Conservation (phyloP, 2,329 filamentous ascomycete genomes). For the Gnomoniopsis sp. region DNA sequence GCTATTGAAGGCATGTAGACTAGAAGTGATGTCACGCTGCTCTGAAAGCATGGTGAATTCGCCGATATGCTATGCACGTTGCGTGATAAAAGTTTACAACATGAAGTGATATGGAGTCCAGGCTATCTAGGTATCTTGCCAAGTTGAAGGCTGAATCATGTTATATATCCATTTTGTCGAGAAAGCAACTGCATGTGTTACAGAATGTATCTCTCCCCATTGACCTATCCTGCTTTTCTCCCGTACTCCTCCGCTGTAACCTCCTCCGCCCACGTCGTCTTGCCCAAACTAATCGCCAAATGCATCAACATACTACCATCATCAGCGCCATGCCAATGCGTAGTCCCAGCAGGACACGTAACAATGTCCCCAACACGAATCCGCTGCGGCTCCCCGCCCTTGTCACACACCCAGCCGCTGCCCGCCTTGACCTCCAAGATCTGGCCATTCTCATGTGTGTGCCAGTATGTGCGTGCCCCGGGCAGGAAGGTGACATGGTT, state of each 20-base stretch:
- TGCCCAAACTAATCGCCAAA: conserved; percentile 33
- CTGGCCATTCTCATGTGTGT: conserved; percentile 41
- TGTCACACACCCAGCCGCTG: conserved; percentile 39
- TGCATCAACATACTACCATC: conserved; percentile 37
- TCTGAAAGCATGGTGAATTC: too few relatives aligned
- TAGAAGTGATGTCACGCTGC: too few relatives aligned
- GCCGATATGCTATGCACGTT: too few relatives aligned
- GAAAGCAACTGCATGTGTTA: too few relatives aligned
- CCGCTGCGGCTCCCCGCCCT: conserved; percentile 31
- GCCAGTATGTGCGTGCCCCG: conserved; percentile 41
- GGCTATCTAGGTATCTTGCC: too few relatives aligned
- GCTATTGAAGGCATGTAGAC: too few relatives aligned
- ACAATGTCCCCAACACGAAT: conserved; percentile 38
- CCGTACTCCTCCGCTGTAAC: conserved; percentile 34
- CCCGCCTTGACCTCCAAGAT: conserved; percentile 37
- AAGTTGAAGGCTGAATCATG: too few relatives aligned
- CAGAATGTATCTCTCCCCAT: too few relatives aligned
- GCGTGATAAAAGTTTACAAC: too few relatives aligned
- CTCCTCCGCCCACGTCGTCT: conserved; percentile 33
- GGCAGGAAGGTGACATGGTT: conserved; percentile 38
- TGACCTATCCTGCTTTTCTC: background rate
- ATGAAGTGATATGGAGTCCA: too few relatives aligned
- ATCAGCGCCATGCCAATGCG: conserved; percentile 43
- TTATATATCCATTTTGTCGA: too few relatives aligned
- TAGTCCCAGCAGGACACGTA: conserved; percentile 36